Conservation (phyloP, 2,329 filamentous ascomycete species). For the Fusarium compactum region DNA sequence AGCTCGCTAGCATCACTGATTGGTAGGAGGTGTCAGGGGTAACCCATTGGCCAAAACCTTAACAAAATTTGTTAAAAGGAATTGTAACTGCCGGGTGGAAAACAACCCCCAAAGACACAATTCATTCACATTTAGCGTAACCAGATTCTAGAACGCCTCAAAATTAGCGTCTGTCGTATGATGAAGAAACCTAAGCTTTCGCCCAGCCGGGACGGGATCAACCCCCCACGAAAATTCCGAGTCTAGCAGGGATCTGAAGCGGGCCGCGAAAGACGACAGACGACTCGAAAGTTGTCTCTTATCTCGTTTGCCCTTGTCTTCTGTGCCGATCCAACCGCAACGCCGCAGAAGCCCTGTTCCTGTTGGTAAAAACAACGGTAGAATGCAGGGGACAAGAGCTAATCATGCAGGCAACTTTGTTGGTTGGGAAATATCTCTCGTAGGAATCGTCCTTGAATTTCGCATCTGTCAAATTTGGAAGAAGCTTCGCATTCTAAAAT, state of each 20-base stretch:
- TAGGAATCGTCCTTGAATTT: background rate
- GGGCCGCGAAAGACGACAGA: background rate
- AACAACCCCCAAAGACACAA: background rate
- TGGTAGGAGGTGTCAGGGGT: background rate
- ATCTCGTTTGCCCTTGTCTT: background rate
- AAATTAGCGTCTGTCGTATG: conserved; percentile 18
- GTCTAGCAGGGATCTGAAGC: conserved; percentile 20
- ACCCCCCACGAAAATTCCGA: conserved; percentile 8
- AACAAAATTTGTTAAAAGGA: background rate
- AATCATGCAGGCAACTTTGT: conserved; percentile 1
- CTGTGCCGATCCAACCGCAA: conserved; percentile 16
- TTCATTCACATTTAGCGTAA: background rate
- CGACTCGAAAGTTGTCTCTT: background rate
- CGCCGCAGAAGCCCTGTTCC: background rate
- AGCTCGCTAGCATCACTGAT: background rate
- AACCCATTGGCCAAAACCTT: background rate
- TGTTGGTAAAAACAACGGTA: background rate
- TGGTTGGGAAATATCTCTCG: background rate
- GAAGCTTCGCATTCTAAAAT: background rate
- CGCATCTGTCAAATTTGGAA: background rate
- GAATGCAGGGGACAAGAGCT: conserved; percentile 8
- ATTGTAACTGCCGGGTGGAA: background rate
- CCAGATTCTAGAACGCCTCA: background rate
- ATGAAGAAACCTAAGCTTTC: conserved; percentile 26
- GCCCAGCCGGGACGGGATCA: conserved; percentile 29